Percentiles rank a stretch among this genome's conserved stretches.
These are phyloP conservation scores for Mortierella sp. DNA, from an alignment of 371 early-diverging fungal species.

Conservation along the genomic window DNA sequence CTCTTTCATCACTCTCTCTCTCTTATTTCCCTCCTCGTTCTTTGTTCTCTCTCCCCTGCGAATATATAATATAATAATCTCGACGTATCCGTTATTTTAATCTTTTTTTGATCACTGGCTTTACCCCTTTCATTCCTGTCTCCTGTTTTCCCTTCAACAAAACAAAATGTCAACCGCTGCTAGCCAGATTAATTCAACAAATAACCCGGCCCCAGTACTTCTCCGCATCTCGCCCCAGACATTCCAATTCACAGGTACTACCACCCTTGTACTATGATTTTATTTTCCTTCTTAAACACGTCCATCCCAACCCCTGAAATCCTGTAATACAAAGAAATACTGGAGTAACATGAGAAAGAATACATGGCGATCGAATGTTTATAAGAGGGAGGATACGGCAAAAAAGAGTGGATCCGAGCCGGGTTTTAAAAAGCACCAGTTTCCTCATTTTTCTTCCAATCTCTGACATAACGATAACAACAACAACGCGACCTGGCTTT, in stretches of 20 bases:
- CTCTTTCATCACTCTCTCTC: no score
- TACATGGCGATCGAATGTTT: background rate
- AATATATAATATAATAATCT: no score
- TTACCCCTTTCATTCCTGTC: background rate
- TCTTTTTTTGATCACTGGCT: background rate
- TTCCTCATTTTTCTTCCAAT: no score
- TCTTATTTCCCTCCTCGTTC: no score
- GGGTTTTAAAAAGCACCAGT: background rate
- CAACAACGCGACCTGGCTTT: no score
- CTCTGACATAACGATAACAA: no score
- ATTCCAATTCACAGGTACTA: conserved; percentile 55
- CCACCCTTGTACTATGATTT: background rate
- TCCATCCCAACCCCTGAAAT: background rate
- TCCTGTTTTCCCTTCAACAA: background rate
- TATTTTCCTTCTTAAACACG: background rate
- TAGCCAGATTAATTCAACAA: background rate
- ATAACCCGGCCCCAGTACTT: conserved; percentile 10
- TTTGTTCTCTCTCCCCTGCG: no score
- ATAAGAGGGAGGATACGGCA: background rate
- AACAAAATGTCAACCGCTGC: background rate
- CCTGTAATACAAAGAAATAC: background rate
- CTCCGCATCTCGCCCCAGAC: conserved; percentile 53
- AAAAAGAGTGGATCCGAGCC: background rate
- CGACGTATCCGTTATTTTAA: background rate
- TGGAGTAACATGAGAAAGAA: background rate